phyloP scores from a whole-genome alignment of 225 moss, liverwort and hornwort species.

The Physcomitrellopsis africana region DNA sequence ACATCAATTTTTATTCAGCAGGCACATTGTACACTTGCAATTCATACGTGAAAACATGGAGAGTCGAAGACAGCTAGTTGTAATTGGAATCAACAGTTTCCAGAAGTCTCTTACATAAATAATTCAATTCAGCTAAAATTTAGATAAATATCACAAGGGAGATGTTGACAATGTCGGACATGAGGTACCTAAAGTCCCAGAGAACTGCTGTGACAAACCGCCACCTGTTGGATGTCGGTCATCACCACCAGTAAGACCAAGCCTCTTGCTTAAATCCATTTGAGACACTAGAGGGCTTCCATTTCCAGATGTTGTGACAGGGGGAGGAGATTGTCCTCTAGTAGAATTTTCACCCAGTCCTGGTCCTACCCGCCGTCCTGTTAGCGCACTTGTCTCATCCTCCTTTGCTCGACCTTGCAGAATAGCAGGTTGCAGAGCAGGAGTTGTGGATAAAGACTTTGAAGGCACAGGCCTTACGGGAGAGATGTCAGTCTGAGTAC shows the following conservation, averaged over 20 bases:
- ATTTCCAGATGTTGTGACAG: conserved; percentile 48
- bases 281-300: conserved; percentile 52
- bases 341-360: conserved; percentile 51
- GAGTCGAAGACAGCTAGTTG: conserved; percentile 25
- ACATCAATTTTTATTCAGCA: conserved; percentile 29
- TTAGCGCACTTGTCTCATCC: conserved; percentile 60
- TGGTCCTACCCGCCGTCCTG: conserved; percentile 63
- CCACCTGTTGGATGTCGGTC: conserved; percentile 73
- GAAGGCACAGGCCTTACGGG: conserved; percentile 58
- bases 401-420: conserved; percentile 71
- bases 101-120: conserved; percentile 11
- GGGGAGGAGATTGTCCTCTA: conserved; percentile 64
- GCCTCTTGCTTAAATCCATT: conserved; percentile 77
- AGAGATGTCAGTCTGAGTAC: conserved; percentile 52
- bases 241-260: conserved; percentile 65
- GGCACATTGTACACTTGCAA: conserved; percentile 25
- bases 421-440: conserved; percentile 50
- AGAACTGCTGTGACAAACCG: conserved; percentile 80
- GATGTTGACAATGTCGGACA: conserved; percentile 21
- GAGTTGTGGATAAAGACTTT: conserved; percentile 56
- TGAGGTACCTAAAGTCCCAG: conserved; percentile 62
- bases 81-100: conserved; percentile 23
- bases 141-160: conserved; percentile 26
- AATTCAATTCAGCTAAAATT: conserved; percentile 9
- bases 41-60: conserved; percentile 15